A percentile compares a stretch with the other conserved stretches of the same genome.
Conservation (phyloP, 2,329 filamentous ascomycete genomes). For the Diplocarpon mali region DNA sequence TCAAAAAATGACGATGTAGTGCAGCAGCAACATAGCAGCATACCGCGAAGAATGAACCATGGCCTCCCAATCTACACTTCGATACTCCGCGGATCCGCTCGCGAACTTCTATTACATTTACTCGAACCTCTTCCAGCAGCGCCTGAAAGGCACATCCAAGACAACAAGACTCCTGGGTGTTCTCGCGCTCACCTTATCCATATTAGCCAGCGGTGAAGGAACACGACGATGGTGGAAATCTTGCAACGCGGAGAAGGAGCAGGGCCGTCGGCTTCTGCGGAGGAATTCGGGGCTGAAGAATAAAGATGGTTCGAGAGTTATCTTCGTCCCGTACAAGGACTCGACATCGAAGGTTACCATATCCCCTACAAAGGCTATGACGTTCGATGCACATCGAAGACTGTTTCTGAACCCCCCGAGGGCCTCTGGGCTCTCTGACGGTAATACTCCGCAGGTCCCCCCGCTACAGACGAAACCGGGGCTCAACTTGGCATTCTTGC, state of each 20-base stretch:
- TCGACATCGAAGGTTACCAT: constrained; percentile 86
- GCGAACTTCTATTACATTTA: constrained; percentile 53
- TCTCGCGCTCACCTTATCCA: constrained; percentile 62
- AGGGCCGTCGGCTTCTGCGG: constrained; percentile 70
- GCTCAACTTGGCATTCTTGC: constrained; percentile 87
- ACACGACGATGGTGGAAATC: constrained; percentile 67
- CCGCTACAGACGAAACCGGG: constrained; percentile 87
- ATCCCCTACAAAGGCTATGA: constrained; percentile 77
- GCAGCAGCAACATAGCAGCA: background rate
- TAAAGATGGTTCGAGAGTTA: constrained; percentile 88
- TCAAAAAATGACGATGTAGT: background rate
- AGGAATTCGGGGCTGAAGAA: constrained; percentile 88
- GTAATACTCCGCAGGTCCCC: constrained; percentile 55
- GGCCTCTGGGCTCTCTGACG: constrained; percentile 65
- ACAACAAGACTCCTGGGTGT: constrained; percentile 66
- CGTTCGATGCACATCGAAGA: constrained; percentile 90
- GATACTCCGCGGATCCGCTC: constrained; percentile 56
- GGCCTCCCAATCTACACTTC: constrained; percentile 81
- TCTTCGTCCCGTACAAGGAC: constrained; percentile 88
- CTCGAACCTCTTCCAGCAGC: constrained; percentile 38
- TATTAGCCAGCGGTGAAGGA: constrained; percentile 70
- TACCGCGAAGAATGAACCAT: constrained; percentile 35
- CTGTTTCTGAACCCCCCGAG: constrained; percentile 86
- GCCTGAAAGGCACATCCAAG: constrained; percentile 53
- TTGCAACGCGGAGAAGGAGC: constrained; percentile 66